A percentile compares a stretch with the other conserved stretches of the same genome.
Conservation (phyloP, 352 stramenopile genomes). For the Sclerospora graminicola region DNA sequence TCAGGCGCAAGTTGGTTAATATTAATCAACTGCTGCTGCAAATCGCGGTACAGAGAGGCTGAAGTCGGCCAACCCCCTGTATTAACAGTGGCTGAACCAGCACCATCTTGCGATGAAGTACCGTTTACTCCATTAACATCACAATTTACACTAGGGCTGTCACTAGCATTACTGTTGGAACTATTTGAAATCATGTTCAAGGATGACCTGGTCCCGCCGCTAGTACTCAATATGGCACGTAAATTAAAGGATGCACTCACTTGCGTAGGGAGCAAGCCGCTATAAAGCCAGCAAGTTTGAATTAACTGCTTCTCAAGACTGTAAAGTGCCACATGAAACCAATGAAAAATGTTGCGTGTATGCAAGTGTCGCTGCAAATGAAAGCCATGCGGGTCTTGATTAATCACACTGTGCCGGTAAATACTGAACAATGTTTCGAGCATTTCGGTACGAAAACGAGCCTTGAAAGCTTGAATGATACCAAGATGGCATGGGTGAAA, state of each 20-base stretch:
- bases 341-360: constrained; percentile 79
- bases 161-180: constrained; percentile 5
- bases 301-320: constrained; percentile 63
- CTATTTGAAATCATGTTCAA: constrained; percentile 4
- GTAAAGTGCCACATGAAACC: constrained; percentile 64
- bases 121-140: constrained; percentile 8
- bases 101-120: not conserved
- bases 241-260: constrained; percentile 58
- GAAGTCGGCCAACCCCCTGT: constrained; percentile 24
- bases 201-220: constrained; percentile 1
- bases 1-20: constrained; percentile 55
- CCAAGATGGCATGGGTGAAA: constrained; percentile 72
- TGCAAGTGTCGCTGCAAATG: constrained; percentile 42
- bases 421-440: constrained; percentile 65
- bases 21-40: constrained; percentile 47
- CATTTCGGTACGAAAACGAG: constrained; percentile 66
- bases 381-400: constrained; percentile 38
- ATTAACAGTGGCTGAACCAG: constrained; percentile 3
- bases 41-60: constrained; percentile 34
- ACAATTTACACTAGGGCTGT: constrained; percentile 5
- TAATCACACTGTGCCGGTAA: constrained; percentile 42
- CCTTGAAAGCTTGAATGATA: constrained; percentile 73
- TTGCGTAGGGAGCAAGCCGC: constrained; percentile 55
- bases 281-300: constrained; percentile 65
- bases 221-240: constrained; percentile 34